Base-by-base conservation (phyloP, 192 early-diverging fungal species). In the Coemansia asiatica region DNA sequence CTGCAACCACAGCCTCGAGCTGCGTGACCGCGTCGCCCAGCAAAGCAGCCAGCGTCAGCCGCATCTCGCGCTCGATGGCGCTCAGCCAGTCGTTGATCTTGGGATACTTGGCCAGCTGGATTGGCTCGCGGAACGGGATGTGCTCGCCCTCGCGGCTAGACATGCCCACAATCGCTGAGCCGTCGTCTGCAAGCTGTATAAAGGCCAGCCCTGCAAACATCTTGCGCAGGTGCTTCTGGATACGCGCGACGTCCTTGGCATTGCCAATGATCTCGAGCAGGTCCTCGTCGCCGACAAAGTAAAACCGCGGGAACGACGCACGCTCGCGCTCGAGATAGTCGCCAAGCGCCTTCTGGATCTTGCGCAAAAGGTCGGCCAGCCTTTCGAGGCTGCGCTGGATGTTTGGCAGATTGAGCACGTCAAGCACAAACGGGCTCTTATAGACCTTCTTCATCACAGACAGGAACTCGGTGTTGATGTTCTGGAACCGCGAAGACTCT, bases 231-330 rank as follows among this genome's bases (percentile, higher is more conserved):
- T 99, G 98, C 70, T 97, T 98, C 71, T 98, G 95, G 65, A 98
- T 95, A 38, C 95, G 89, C 21, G 87, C 71, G 50, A 98, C 88
- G 67, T 98, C 96, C 74, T 97, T 95, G 69, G 90, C 88, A 75
- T 98, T 99, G 69, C 98, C 97, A 64, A 99, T 94, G 62, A 99
- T 97, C 84, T 99, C 96, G n/a, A 99, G 89, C 81, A 99, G 69
- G 83, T 99, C 98, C 80, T 99, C 98, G 71, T 99, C 98, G 75
- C 96, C 98, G 31, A 99, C 95, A 90, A 99, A 99, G 86, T 99
- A 99, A 86, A 99, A 99, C 12, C 98, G 92, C 31, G 98, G 95
- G 85, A 99, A 99, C 2, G 93, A 87, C 15, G 94, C 87, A 56
- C 98, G 90, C 77, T 99, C 95, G 56, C 94, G 87, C 74, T 99